Evolutionary conservation across 257 asterid species (phyloP), one percentile per base, ranked within the genome.

Genomic region (Asclepias syriaca): DNA sequence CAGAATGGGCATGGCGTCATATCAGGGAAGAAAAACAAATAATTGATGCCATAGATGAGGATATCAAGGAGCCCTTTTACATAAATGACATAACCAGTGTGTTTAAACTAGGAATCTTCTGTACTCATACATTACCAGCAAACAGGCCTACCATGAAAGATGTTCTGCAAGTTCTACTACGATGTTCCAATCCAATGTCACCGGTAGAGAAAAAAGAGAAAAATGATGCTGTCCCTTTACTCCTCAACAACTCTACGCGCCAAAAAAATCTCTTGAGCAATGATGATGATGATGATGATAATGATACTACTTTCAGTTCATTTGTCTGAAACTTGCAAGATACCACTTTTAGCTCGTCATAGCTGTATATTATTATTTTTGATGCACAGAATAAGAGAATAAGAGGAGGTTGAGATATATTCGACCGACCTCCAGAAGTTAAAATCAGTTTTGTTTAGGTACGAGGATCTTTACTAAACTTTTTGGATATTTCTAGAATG

Each of bases 121-220:
- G 97, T 64, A 91, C 97, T 0, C 76, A 81, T 77, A 69, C 73
- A 40, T 59, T 74, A 34, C 97, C 99, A 57, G 77, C 87, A 0
- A 82, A 82, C 77, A 80, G 99, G 78, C 99, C 97, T 4, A 78
- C 89, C 4, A 94, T 94, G 89, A 91, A 77, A 63, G 93, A 86
- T 18, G 94, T 82, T 37, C 61, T 85, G 76, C 88, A 87, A 72
- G 79, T 91, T 74, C 77, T 94, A 74, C 85, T 84, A 43, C 83
- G 78, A 11, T 87, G 88, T 56, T 68, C 71, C 71, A 71, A 72
- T 48, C 81, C 75, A 60, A 60, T 57, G 53, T 77, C 84, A 15
- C 66, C 14, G 18, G 68, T 56, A 71, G 65, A 66, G 70, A 89
- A 81, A 78, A 77, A 57, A 1, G 74, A 32, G 56, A 77, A 29